Evolutionary conservation across 129 eudicot genomes (phyloP), one percentile per base, ranked within the genome.

Genomic region (Centella asiatica): DNA sequence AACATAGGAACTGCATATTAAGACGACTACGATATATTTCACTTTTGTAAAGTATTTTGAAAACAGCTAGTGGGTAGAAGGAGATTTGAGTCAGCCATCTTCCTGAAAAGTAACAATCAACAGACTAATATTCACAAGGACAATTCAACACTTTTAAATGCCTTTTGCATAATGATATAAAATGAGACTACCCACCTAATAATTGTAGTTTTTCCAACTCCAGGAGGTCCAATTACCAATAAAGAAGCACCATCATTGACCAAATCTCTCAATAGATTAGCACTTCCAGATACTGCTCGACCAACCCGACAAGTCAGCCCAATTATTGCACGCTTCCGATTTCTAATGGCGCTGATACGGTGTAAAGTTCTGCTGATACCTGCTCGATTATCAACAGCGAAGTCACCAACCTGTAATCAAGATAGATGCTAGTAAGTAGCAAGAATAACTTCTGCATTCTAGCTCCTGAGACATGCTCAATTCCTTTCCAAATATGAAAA

Each of bases 251-350:
- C 98, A 63, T 84, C 94, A 57, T 84, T 84, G 49, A 90, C 82
- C 72, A 90, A 78, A 78, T 90, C 98, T 55, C 87, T 72, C 80
- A 90, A 67, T 58, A 78, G 74, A 62, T 78, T 82, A 32, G 98
- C 98, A 81, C 95, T 90, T 62, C 98, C 98, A 10, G 95, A 77
- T 42, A 90, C 77, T 29, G 98, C 98, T 67, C 95, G 85, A 71
- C 98, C 98, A 70, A 87, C 95, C 57, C 98, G 94, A 71, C 98
- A 90, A 33, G 98, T 87, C 72, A 90, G 72, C 54, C 98, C 98
- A 57, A 90, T 84, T 49, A 90, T 84, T 44, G 80, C 69, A 62
- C 89, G 89, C 72, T 87, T 90, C 28, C 95, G 80, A 67, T 90
- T 90, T 72, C 95, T 81, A 57, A 87, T 80, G 52, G 87, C 98